A percentile compares a stretch with the other conserved stretches of the same genome.
These are phyloP conservation scores for Mikania micrantha DNA, from an alignment of 129 eudicot genomes.

Conservation along the genomic window DNA sequence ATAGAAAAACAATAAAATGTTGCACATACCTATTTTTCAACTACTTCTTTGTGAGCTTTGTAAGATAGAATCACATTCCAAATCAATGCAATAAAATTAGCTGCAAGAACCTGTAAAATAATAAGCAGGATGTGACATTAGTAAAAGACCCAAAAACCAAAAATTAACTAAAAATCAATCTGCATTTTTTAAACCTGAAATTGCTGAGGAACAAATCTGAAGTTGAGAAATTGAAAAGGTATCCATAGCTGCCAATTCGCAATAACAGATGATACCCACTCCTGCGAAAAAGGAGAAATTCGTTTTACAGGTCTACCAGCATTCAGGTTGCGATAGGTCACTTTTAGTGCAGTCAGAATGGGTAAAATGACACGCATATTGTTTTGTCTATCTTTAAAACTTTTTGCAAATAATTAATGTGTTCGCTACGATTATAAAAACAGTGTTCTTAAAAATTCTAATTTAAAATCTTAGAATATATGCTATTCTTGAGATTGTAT, in stretches of 20 bases:
- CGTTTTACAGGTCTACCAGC: neutral
- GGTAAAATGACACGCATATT: neutral
- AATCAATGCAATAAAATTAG: slow-evolving; percentile 62
- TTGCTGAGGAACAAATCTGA: slow-evolving; percentile 89
- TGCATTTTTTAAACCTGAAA: slow-evolving; percentile 52
- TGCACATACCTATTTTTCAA: slow-evolving; percentile 46
- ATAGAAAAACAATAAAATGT: neutral
- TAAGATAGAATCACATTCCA: slow-evolving; percentile 87
- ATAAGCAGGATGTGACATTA: neutral
- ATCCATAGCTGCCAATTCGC: slow-evolving; percentile 97
- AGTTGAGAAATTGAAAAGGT: slow-evolving; percentile 87
- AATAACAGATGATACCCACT: slow-evolving; percentile 73
- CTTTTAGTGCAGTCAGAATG: neutral
- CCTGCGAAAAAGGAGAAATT: slow-evolving; percentile 30
- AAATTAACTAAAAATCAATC: neutral
- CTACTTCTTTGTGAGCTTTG: slow-evolving; percentile 83
- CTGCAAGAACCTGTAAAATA: slow-evolving; percentile 78
- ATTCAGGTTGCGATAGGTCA: neutral
- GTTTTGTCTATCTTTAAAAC: neutral
- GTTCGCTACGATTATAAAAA: neutral
- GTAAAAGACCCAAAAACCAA: neutral
- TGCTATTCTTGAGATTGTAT: neutral
- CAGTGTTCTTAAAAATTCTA: neutral
- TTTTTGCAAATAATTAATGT: neutral
- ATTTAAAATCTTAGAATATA: neutral